These are phyloP conservation scores for Lentinula sp. DNA, from an alignment of 768 basidiomycete genomes.

Conservation along the genomic window DNA sequence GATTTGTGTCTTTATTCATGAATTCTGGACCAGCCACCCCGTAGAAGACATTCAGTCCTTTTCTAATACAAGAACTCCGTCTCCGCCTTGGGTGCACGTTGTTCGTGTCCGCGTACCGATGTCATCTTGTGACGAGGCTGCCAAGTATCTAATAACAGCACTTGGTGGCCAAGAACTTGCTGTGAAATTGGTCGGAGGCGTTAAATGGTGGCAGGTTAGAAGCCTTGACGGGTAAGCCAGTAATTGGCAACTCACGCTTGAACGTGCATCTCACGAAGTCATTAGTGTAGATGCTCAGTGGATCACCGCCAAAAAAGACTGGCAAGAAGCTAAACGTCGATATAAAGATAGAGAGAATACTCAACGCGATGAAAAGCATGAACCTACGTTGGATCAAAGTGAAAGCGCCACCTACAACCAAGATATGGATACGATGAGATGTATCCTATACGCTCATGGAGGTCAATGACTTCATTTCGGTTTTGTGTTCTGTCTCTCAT, in stretches of 20 bases:
- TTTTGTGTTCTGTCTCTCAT: background rate
- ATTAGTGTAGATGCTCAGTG: conserved; percentile 79
- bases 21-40: conserved; percentile 50
- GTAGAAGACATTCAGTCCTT: conserved; percentile 83
- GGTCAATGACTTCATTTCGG: conserved; percentile 31
- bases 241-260: conserved; percentile 8
- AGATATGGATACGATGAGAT: conserved; percentile 80
- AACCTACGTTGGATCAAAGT: conserved; percentile 11
- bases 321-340: conserved; percentile 59
- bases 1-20: background rate
- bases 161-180: conserved; percentile 79
- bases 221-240: conserved; percentile 62
- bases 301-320: conserved; percentile 83
- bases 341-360: conserved; percentile 39
- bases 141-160: conserved; percentile 63
- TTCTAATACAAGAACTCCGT: conserved; percentile 74
- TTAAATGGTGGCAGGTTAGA: conserved; percentile 98
- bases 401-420: conserved; percentile 42
- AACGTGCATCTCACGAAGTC: conserved; percentile 1
- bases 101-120: conserved; percentile 69
- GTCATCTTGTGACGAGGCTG: conserved; percentile 70
- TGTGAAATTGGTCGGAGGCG: conserved; percentile 73
- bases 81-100: conserved; percentile 80
- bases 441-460: conserved; percentile 79
- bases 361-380: conserved; percentile 14